Conservation (phyloP, 306 rosid species). For the Canavalia gladiata region DNA sequence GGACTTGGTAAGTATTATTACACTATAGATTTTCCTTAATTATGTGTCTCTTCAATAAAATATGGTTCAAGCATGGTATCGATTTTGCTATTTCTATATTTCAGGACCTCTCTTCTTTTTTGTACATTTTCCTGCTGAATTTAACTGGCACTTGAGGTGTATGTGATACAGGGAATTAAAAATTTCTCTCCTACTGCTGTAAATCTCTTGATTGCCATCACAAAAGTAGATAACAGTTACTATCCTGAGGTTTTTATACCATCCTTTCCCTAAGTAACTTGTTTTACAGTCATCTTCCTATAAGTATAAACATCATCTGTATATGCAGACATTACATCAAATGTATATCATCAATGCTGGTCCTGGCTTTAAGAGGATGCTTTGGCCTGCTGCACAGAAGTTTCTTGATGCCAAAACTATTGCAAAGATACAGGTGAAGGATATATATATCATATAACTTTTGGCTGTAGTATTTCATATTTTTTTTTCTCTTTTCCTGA, state of each 20-base stretch:
- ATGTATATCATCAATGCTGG: slow-evolving; percentile 92
- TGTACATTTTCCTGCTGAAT: neutral
- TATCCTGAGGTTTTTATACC: slow-evolving; percentile 79
- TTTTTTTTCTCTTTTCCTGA: slow-evolving; percentile 14
- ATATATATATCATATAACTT: neutral
- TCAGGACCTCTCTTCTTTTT: neutral
- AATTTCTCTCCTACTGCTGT: slow-evolving; percentile 80
- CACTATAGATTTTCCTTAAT: slow-evolving; percentile 14
- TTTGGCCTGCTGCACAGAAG: slow-evolving; percentile 91
- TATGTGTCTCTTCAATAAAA: neutral
- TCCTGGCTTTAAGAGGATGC: slow-evolving; percentile 83
- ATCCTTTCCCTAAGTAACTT: slow-evolving; percentile 22
- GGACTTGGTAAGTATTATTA: slow-evolving; percentile 74
- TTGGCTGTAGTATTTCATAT: slow-evolving; percentile 1
- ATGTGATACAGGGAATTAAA: slow-evolving; percentile 73
- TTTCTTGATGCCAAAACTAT: slow-evolving; percentile 82
- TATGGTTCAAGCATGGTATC: neutral
- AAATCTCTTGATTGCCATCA: slow-evolving; percentile 69
- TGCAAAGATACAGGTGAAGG: slow-evolving; percentile 80
- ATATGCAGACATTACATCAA: slow-evolving; percentile 74
- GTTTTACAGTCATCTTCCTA: slow-evolving; percentile 7
- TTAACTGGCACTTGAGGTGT: slow-evolving; percentile 34
- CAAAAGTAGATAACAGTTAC: slow-evolving; percentile 76
- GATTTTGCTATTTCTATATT: neutral
- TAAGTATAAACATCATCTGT: slow-evolving; percentile 16